Evolutionary conservation across 768 basidiomycete species (phyloP), one percentile per base, ranked within the genome.

Genomic region (Terana coerulea): DNA sequence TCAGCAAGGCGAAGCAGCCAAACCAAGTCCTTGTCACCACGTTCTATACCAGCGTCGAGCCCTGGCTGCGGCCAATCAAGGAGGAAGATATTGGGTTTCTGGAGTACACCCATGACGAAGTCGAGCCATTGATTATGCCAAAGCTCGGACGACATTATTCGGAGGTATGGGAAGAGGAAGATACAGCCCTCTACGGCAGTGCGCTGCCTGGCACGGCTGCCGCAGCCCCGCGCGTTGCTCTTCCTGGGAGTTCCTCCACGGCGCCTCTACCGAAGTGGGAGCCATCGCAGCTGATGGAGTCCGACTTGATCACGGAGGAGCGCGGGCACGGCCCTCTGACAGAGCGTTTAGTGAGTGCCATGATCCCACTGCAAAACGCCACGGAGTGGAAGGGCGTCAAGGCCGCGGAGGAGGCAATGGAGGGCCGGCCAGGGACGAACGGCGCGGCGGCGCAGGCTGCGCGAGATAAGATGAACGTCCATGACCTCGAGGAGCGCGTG

Each of bases 51-150:
- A 87, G 84, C 61, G 81, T 95, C 40, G 95, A 98, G 61, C 88
- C 90, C 10, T 99, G 89, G 75, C 74, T 95, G 62, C 84, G 94
- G 45, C 80, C 82, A 21, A 83, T 98, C 37, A 87, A 87, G 55
- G 97, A 98, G 69, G 97, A 98, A 67, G 97, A 99, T 63, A 72
- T 98, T 25, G 95, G 95, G 2, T 95, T 93, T 68, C 76, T 99
- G 47, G 88, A 91, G 53, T 89, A 89, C 61, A 85, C 86, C 10
- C 89, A 80, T n/a, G 94, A 98, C 61, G 94, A 97, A 55, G 75
- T 90, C 8, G 90, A 93, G 51, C 87, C 91, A 0, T 97, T 81
- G 61, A 69, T 91, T 29, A 81, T 95, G 69, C 95, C 95, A 25
- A 81, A 86, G 50, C 78, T 97, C 0, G 95, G 86, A 19, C 75